phyloP scores from a whole-genome alignment of 192 early-diverging fungal species.

The Coemansia sp. region DNA sequence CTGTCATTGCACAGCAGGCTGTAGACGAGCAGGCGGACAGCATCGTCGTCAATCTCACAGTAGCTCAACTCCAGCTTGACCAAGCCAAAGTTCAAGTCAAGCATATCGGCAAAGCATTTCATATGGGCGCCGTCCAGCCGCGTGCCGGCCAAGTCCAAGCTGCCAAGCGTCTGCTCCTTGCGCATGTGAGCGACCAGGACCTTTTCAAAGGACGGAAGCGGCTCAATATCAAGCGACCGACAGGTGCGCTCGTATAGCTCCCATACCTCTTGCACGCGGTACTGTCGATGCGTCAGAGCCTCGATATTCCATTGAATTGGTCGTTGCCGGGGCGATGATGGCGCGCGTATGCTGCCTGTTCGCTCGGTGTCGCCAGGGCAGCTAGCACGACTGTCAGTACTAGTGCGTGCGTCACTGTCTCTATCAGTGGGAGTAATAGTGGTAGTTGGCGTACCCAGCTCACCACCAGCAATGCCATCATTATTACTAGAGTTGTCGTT shows the following conservation, averaged over 20 bases:
- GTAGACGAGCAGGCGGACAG: slow-evolving; percentile 68
- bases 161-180: slow-evolving; percentile 38
- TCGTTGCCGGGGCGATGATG: slow-evolving; percentile 8
- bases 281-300: slow-evolving; percentile 37
- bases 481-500: slow-evolving; percentile 6
- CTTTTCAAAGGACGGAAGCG: slow-evolving; percentile 32
- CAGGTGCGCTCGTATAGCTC: slow-evolving; percentile 46
- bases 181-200: slow-evolving; percentile 35
- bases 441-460: neutral
- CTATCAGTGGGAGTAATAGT: neutral
- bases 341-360: neutral
- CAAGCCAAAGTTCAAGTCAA: slow-evolving; percentile 75
- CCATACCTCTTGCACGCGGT: slow-evolving; percentile 46
- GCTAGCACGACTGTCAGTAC: neutral
- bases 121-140: slow-evolving; percentile 58
- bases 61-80: slow-evolving; percentile 63
- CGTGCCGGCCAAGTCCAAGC: slow-evolving; percentile 52
- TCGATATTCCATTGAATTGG: slow-evolving; percentile 46
- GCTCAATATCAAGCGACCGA: slow-evolving; percentile 33
- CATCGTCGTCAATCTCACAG: slow-evolving; percentile 74
- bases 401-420: neutral
- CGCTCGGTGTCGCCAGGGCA: neutral
- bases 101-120: slow-evolving; percentile 72
- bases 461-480: neutral
- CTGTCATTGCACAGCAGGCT: slow-evolving; percentile 69